Percentiles rank a stretch among this genome's conserved stretches.
Evolutionary conservation across 495 filamentous ascomycete genomes (phyloP).

Genomic region (Aspergillus indologenus): DNA sequence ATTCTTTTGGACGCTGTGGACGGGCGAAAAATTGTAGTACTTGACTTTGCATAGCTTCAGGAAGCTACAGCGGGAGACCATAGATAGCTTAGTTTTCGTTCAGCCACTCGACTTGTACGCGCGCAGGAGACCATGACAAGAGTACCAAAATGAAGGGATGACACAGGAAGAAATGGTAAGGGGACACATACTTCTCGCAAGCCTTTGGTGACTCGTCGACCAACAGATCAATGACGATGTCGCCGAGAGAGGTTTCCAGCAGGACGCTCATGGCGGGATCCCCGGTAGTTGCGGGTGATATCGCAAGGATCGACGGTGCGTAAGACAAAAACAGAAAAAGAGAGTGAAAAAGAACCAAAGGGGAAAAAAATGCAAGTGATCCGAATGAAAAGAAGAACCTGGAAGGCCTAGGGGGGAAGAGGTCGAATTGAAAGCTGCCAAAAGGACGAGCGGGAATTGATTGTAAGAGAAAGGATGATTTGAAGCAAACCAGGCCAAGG

Average conservation of each 20-base stretch:
- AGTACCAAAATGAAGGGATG: constrained; percentile 14
- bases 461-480: no score
- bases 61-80: constrained; percentile 60
- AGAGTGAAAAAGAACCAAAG: constrained; percentile 3
- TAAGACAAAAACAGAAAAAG: constrained; percentile 18
- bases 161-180: not conserved
- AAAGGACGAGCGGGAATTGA: not conserved
- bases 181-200: constrained; percentile 80
- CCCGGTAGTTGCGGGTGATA: constrained; percentile 14
- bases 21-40: constrained; percentile 94
- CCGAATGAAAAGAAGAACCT: no score
- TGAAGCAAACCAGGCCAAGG: not conserved
- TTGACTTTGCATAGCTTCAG: constrained; percentile 96
- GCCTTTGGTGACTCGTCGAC: constrained; percentile 82
- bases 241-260: constrained; percentile 85
- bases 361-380: no score
- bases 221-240: constrained; percentile 89
- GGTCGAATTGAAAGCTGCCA: not conserved
- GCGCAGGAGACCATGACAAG: constrained; percentile 6
- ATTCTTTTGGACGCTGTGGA: constrained; percentile 82
- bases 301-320: constrained; percentile 25
- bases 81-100: constrained; percentile 51
- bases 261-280: constrained; percentile 65
- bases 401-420: no score
- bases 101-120: constrained; percentile 32